A percentile compares a stretch with the other conserved stretches of the same genome.
phyloP scores from a whole-genome alignment of 2,329 filamentous ascomycete species.

The Stromatinia cepivora region DNA sequence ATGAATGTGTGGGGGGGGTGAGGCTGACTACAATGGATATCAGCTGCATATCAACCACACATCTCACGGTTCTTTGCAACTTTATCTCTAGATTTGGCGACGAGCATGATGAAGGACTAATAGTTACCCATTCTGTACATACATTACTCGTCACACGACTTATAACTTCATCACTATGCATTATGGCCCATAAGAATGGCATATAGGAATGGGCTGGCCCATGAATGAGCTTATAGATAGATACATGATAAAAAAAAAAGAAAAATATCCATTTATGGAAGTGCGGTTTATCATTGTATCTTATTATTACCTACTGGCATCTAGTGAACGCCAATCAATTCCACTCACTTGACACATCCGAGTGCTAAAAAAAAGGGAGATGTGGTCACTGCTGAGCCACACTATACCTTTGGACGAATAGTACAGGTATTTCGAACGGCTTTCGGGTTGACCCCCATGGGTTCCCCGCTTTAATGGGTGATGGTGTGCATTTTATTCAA shows the following conservation, averaged over 20 bases:
- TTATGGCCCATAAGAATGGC: neutral
- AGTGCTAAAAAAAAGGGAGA: neutral
- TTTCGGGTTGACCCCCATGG: neutral
- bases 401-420: conserved; percentile 8
- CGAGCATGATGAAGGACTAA: conserved; percentile 10
- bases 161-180: neutral
- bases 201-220: neutral
- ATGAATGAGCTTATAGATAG: neutral
- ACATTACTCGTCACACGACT: conserved; percentile 6
- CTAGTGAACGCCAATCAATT: neutral
- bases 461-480: neutral
- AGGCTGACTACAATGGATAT: conserved; percentile 19
- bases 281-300: neutral
- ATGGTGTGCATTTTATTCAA: conserved; percentile 4
- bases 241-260: neutral
- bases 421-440: neutral
- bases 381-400: conserved; percentile 9
- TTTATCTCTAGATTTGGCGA: conserved; percentile 12
- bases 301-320: conserved; percentile 8
- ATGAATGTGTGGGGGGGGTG: conserved; percentile 13
- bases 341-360: conserved; percentile 4
- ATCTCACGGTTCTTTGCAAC: conserved; percentile 7
- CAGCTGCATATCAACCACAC: conserved; percentile 19
- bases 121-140: neutral
- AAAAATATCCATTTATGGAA: neutral